Evolutionary conservation across 768 basidiomycete genomes (phyloP), one percentile per base, ranked within the genome.

Genomic region (Lepiota brunneoincarnata): DNA sequence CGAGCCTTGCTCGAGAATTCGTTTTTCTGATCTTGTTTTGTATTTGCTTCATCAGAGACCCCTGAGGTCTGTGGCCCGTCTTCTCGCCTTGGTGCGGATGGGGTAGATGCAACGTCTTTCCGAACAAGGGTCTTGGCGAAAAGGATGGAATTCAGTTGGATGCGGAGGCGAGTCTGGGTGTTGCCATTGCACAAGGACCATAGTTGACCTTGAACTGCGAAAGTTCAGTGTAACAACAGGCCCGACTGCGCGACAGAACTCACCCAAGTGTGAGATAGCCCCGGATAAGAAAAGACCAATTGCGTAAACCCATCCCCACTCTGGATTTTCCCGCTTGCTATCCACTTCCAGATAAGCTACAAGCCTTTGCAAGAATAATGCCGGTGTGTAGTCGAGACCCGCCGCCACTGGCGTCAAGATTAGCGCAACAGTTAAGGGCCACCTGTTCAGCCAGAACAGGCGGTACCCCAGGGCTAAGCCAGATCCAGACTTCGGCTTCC

Each of bases 101-200:
- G 67, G 4, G 80, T 66, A 2, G 86, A 88, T 0, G 89, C 91
- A 20, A 91, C 73, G 58, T 93, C 89, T 68, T 95, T 94, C 44
- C 92, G 82, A 12, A 90, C 81, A 14, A 94, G 80, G 0, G 91
- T 93, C 71, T 95, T 95, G n/a, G 83, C 82, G 65, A 89, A 94
- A 3, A 95, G 74, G 51, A 86, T 78, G n/a, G 89, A 84, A 70
- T 93, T 93, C 42, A 94, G 75, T 63, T 93, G 89, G 28, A 87
- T 76, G 43, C 80, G 81, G 24, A 93, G 66, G 26, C 85, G 78
- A 45, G 83, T 81, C 71, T 91, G 86, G 23, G 93, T 68, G 4
- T 74, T 78, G 1, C 86, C 89, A 0, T 83, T 86, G 2, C 87
- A 73, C 47, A 88, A 43, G 7, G 82, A 84, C 86, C 84, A 89